Base-by-base conservation (phyloP, 345 rosid species). In the Euphorbia lathyris region DNA sequence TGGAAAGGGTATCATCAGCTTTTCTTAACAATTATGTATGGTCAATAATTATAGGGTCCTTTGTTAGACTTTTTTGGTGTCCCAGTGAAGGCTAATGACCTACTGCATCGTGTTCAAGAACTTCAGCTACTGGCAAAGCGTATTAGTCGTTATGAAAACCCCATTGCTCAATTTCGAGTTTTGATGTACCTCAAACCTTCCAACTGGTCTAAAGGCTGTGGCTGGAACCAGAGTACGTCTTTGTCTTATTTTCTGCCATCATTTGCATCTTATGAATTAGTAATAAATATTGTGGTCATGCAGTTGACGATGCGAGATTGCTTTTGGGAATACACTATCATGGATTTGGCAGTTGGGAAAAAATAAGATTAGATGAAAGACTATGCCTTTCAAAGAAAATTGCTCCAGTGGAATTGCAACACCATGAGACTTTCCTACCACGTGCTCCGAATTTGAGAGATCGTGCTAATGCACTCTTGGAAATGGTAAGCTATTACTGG, bases 311-410 rank as follows among this genome's bases (percentile, higher is more conserved):
- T 89, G 96, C 99, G 43, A 89, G 98, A 86, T 80, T 96, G 85
- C 99, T 96, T 74, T 81, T 96, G 82, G 99, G 99, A 76, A 78
- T 92, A 68, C 79, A 86, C 66, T 85, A 84, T 81, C 88, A 96
- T 85, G 99, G 99, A 64, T 96, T 96, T 78, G 96, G 99, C 29
- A 95, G 86, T 77, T 95, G 99, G 99, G 99, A 96, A 81, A 90
- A 86, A 80, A 90, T 96, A 75, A 82, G 99, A 79, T 80, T 90
- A 86, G 98, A 92, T 80, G 98, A 87, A 66, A 81, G 86, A 74
- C 96, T 96, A 71, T 94, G 99, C 66, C 98, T 96, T 72, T 74
- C 82, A 0, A 96, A 90, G 83, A 96, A 96, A 91, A 86, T 96
- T 80, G 99, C 99, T 80, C 99, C 99, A 26, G 98, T 74, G 14